phyloP scores from a whole-genome alignment of 2,329 filamentous ascomycete species.

The Aaosphaeria arxii region DNA sequence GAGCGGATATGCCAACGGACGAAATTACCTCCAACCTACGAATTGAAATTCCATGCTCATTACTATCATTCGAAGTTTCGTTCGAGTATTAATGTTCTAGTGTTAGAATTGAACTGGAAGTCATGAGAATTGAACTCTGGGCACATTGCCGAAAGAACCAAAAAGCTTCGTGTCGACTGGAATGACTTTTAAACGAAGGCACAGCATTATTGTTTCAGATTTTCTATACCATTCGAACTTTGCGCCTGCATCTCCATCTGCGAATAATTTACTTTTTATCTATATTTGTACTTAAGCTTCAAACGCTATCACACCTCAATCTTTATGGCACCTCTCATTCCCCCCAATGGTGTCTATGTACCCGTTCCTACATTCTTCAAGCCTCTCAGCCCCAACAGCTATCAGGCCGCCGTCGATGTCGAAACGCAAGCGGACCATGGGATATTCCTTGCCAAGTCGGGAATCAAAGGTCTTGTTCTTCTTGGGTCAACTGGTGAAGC shows the following conservation, averaged over 20 bases:
- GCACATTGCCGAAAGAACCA: slow-evolving; percentile 20
- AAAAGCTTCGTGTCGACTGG: not conserved
- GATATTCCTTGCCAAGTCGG: slow-evolving; percentile 58
- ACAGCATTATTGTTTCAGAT: not conserved
- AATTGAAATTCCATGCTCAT: too few relatives aligned
- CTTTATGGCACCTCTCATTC: slow-evolving; percentile 11
- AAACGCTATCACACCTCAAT: too few relatives aligned
- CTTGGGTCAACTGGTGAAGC: slow-evolving; percentile 65
- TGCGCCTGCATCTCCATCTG: too few relatives aligned
- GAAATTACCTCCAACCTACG: too few relatives aligned
- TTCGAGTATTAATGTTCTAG: too few relatives aligned
- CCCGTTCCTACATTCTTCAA: slow-evolving; percentile 64
- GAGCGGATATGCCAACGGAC: too few relatives aligned
- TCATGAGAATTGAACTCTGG: slow-evolving; percentile 5
- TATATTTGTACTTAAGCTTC: too few relatives aligned
- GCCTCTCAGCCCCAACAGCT: slow-evolving; percentile 43
- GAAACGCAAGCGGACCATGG: slow-evolving; percentile 58
- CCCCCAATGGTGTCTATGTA: slow-evolving; percentile 37
- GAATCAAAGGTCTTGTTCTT: slow-evolving; percentile 60
- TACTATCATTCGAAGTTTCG: too few relatives aligned
- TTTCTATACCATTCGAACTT: too few relatives aligned
- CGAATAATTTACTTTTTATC: too few relatives aligned
- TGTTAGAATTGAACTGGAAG: too few relatives aligned
- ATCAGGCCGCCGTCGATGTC: slow-evolving; percentile 55
- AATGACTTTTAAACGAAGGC: too few relatives aligned